Conservation (phyloP, 148 eudicot genomes). For the Chenopodium formosanum region DNA sequence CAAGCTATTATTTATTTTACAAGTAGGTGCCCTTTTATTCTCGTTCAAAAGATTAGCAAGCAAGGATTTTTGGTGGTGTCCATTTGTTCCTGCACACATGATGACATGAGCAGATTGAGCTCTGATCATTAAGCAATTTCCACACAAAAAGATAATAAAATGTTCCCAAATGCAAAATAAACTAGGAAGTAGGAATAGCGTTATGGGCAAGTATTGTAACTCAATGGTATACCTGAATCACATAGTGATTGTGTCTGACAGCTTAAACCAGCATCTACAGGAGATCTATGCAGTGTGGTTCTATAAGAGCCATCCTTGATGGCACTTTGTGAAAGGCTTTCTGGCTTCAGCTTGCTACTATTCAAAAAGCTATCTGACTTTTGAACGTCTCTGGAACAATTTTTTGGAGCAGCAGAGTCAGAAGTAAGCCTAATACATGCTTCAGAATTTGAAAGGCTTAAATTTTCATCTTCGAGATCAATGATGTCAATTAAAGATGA, state of each 20-base stretch:
- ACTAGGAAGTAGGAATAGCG: not conserved
- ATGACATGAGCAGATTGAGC: conserved; percentile 17
- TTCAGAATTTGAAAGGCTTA: conserved; percentile 11
- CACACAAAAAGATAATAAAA: not conserved
- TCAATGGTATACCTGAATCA: conserved; percentile 38
- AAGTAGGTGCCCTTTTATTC: conserved; percentile 15
- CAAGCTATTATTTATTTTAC: conserved; percentile 20
- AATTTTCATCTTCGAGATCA: conserved; percentile 46
- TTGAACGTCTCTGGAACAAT: conserved; percentile 7
- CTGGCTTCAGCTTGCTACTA: conserved; percentile 10
- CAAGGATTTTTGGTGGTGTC: conserved; percentile 14
- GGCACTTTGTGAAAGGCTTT: conserved; percentile 7
- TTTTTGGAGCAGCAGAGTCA: conserved; percentile 16
- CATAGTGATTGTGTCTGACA: conserved; percentile 18
- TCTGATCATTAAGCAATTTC: not conserved
- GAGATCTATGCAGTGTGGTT: conserved; percentile 14
- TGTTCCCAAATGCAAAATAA: not conserved
- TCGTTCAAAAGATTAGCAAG: conserved; percentile 7
- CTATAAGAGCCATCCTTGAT: conserved; percentile 22
- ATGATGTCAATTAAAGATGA: conserved; percentile 29
- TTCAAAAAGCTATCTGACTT: conserved; percentile 14
- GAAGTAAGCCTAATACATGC: conserved; percentile 9
- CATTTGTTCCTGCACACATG: conserved; percentile 37
- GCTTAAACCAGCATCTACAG: conserved; percentile 18
- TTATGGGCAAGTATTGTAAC: not conserved